Evolutionary conservation across 306 rosid species (phyloP).

Genomic region (Medicago arabica): DNA sequence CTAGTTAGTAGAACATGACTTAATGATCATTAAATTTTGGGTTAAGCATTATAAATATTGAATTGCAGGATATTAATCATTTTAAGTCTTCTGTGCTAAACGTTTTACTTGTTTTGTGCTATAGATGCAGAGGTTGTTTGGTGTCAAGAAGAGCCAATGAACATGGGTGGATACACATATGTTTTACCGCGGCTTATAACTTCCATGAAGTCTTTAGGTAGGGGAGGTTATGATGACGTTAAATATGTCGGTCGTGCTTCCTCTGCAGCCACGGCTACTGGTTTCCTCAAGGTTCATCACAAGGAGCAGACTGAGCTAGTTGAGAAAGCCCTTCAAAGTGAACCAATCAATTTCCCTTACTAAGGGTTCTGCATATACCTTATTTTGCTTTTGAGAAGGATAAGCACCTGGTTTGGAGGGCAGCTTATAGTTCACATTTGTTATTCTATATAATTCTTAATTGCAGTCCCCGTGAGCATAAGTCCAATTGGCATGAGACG

Average conservation of each 20-base stretch:
- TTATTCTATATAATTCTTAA: not conserved
- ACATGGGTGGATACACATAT: slow-evolving; percentile 87
- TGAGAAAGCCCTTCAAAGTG: slow-evolving; percentile 76
- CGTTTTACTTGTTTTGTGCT: slow-evolving; percentile 32
- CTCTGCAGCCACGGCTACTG: slow-evolving; percentile 92
- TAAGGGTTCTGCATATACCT: slow-evolving; percentile 24
- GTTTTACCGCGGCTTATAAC: slow-evolving; percentile 70
- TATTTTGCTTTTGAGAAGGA: not conserved
- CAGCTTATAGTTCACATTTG: not conserved
- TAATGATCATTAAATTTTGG: not conserved
- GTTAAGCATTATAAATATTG: not conserved
- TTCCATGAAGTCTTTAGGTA: slow-evolving; percentile 72
- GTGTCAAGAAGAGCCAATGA: slow-evolving; percentile 99
- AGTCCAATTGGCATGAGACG: no score
- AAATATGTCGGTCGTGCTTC: slow-evolving; percentile 91
- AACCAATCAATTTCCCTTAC: slow-evolving; percentile 59
- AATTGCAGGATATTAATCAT: slow-evolving; percentile 15
- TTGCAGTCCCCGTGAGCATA: no score
- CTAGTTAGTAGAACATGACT: not conserved
- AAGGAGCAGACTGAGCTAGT: slow-evolving; percentile 83
- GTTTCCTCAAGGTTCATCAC: slow-evolving; percentile 77
- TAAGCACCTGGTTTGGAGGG: not conserved
- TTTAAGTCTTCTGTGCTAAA: not conserved
- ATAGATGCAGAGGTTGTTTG: slow-evolving; percentile 90
- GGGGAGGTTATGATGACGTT: slow-evolving; percentile 74